These are phyloP conservation scores for Prunus yedoensis DNA, from an alignment of 331 rosid genomes.

Conservation along the genomic window DNA sequence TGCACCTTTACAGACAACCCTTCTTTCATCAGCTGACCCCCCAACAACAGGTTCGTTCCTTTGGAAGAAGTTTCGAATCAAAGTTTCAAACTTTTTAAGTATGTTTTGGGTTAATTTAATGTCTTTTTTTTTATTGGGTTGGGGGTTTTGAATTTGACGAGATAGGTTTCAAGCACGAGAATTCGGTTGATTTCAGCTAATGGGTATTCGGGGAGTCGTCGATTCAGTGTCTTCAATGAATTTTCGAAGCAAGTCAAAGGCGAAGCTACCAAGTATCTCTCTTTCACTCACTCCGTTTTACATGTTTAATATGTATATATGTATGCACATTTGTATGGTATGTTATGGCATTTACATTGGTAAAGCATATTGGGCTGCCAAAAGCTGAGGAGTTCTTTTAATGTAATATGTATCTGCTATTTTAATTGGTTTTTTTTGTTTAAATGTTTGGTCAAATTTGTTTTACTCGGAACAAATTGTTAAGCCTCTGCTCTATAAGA, in stretches of 20 bases:
- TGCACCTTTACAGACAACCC: constrained; percentile 46
- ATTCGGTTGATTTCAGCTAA: constrained; percentile 38
- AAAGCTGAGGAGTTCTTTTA: neutral
- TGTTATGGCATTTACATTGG: neutral
- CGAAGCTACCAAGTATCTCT: constrained; percentile 61
- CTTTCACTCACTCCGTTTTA: neutral
- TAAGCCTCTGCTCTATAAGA: neutral
- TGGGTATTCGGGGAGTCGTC: constrained; percentile 41
- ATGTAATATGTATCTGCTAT: neutral
- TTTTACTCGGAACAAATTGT: neutral
- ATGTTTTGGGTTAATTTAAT: neutral
- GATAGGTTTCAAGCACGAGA: constrained; percentile 46
- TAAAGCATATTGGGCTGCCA: neutral
- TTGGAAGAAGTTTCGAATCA: neutral
- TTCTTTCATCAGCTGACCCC: constrained; percentile 40
- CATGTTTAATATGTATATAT: neutral
- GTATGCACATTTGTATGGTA: neutral
- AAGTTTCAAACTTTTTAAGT: constrained; percentile 1
- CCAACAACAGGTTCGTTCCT: constrained; percentile 46
- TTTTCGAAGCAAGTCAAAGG: constrained; percentile 74
- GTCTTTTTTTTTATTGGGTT: neutral
- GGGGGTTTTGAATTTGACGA: constrained; percentile 13
- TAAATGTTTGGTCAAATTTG: neutral
- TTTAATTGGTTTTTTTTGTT: neutral
- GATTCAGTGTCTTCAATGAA: constrained; percentile 73